Base-by-base conservation (phyloP, 371 early-diverging fungal species). In the Rhizopus sp. region DNA sequence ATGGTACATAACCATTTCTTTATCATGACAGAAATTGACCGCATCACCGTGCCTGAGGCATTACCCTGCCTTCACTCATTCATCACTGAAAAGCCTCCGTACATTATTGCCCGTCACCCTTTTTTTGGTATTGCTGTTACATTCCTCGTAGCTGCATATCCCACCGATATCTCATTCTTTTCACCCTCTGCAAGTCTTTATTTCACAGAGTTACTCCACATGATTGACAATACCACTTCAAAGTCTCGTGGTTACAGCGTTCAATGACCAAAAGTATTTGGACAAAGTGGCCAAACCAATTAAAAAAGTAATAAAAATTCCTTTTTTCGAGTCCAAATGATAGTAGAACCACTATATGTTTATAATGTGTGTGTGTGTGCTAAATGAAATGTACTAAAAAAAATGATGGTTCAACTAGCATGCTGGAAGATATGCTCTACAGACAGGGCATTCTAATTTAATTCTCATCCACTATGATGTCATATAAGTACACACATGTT, bases 401-500 rank as follows among this genome's bases (percentile, higher is more conserved):
- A 40, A 31, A 13, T 15, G 23, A 17, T 70, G 23, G 23, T 23
- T 23, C 23, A 1, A 23, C 23, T 63, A 80, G 52, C 66, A 75
- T 42, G 85, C 78, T 41, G 89, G 90, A 51, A 88, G 75, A 58
- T 80, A 79, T 0, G 85, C 70, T 48, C 89, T 69, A 57, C 91
- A 88, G 9, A 88, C 81, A 13, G 89, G 89, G 58, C 91, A 88
- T 62, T 92, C 91, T 15, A 91, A 75, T 66, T 91, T 92, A 46
- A 91, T 87, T 49, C 86, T 82, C 91, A 92, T 92, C 93, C 93
- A 92, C 73, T 80, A 58, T 39, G 56, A 59, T 5, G 17, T 34
- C 17, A 10, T 16, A 37, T 35, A 31, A 40, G 31, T 12, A 16
- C 47, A 17, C 7, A 31, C 16, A 44, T 0, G 12, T 4, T 31